A percentile compares a stretch with the other conserved stretches of the same genome.
Conservation (phyloP, 1,139 yeast species). For the Suhomyces panamericanus region DNA sequence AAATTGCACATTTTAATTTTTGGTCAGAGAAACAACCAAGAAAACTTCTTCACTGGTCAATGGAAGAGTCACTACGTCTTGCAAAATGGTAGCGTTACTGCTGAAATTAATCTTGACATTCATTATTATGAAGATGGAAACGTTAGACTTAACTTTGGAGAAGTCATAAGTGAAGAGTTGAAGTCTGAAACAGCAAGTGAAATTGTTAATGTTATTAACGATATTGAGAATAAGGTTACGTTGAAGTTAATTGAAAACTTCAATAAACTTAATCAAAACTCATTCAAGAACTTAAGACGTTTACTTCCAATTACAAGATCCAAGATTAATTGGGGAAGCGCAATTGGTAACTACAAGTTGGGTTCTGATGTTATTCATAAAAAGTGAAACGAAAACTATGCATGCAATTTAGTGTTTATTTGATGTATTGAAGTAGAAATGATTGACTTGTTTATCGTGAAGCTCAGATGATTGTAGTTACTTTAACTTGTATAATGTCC, state of each 20-base stretch:
- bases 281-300: constrained; percentile 84
- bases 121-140: constrained; percentile 97
- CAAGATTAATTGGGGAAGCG: constrained; percentile 92
- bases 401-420: not conserved
- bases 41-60: constrained; percentile 85
- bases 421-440: not conserved
- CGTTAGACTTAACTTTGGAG: constrained; percentile 68
- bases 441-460: too few species aligned
- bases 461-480: not conserved
- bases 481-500: constrained; percentile 55
- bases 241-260: constrained; percentile 62
- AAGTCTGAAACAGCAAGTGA: constrained; percentile 23
- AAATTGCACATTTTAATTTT: constrained; percentile 44
- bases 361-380: constrained; percentile 76
- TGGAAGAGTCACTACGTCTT: constrained; percentile 74
- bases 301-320: constrained; percentile 90
- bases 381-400: not conserved
- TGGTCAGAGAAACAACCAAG: constrained; percentile 72
- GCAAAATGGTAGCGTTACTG: constrained; percentile 40
- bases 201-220: constrained; percentile 54
- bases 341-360: constrained; percentile 83
- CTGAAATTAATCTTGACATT: constrained; percentile 65
- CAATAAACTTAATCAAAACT: constrained; percentile 70
- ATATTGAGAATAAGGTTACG: constrained; percentile 64
- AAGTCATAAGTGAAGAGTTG: constrained; percentile 31